Conservation (phyloP, 805 yeast genomes). For the Zygosaccharomyces bailii region DNA sequence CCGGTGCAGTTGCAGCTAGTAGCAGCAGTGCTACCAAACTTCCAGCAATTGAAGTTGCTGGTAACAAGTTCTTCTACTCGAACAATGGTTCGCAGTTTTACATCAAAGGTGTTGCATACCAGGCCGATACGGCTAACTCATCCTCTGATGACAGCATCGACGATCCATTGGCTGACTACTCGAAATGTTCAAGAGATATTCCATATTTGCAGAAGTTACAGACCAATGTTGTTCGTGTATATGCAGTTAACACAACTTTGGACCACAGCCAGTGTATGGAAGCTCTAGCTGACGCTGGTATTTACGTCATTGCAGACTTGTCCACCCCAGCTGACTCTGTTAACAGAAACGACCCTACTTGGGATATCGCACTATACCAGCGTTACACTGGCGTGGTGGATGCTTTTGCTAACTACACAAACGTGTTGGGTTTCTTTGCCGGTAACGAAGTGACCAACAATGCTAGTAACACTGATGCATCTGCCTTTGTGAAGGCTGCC, state of each 20-base stretch:
- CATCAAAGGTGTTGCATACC: constrained; percentile 78
- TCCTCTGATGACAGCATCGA: constrained; percentile 46
- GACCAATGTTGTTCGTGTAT: constrained; percentile 73
- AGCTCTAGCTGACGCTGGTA: constrained; percentile 66
- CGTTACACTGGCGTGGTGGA: constrained; percentile 73
- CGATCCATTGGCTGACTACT: constrained; percentile 68
- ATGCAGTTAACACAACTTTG: constrained; percentile 60
- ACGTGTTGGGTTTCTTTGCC: constrained; percentile 77
- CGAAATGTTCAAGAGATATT: constrained; percentile 65
- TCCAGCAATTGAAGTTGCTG: constrained; percentile 68
- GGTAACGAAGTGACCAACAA: constrained; percentile 82
- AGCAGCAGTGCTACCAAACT: constrained; percentile 34
- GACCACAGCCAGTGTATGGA: constrained; percentile 72
- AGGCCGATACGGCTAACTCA: constrained; percentile 56
- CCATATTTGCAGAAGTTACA: constrained; percentile 60
- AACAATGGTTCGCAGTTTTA: constrained; percentile 78
- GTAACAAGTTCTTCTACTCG: constrained; percentile 73
- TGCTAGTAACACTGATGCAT: constrained; percentile 62
- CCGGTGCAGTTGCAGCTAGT: constrained; percentile 38
- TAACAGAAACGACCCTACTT: constrained; percentile 57
- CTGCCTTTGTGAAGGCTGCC: constrained; percentile 82
- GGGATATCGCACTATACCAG: constrained; percentile 59
- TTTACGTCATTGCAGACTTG: constrained; percentile 76
- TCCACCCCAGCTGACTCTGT: constrained; percentile 64
- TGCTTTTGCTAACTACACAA: constrained; percentile 62